phyloP scores from a whole-genome alignment of 441 rosid species.

The Manihot esculenta region DNA sequence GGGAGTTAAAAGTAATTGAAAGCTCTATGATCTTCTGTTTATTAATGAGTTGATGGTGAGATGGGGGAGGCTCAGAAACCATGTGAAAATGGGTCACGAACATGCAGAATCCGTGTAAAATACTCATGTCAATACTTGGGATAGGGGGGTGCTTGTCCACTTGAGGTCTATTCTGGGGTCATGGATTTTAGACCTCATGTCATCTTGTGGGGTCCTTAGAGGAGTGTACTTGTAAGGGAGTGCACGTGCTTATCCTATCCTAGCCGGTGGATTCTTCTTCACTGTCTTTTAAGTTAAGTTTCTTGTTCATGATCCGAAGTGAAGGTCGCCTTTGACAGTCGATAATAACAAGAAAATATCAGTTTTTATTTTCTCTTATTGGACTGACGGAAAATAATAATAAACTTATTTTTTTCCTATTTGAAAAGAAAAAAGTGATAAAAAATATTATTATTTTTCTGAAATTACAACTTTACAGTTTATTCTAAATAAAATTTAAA shows the following conservation, averaged over 20 bases:
- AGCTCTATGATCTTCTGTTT: background rate
- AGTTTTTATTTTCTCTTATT: no score
- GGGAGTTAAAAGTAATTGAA: slow-evolving; percentile 29
- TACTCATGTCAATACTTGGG: slow-evolving; percentile 35
- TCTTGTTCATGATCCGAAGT: slow-evolving; percentile 4
- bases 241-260: slow-evolving; percentile 34
- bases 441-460: no score
- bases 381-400: no score
- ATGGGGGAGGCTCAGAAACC: slow-evolving; percentile 45
- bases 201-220: slow-evolving; percentile 29
- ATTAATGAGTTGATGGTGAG: slow-evolving; percentile 14
- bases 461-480: no score
- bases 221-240: slow-evolving; percentile 13
- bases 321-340: no score
- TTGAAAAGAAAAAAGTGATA: no score
- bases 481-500: no score
- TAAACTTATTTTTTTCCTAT: no score
- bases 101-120: slow-evolving; percentile 63
- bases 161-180: slow-evolving; percentile 9
- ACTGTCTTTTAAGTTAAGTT: slow-evolving; percentile 18
- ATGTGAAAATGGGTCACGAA: slow-evolving; percentile 56
- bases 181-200: slow-evolving; percentile 6
- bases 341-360: no score
- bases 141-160: slow-evolving; percentile 8
- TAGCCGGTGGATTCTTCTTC: slow-evolving; percentile 12